A percentile compares a stretch with the other conserved stretches of the same genome.
Conservation (phyloP, 2,329 filamentous ascomycete genomes). For the Penicillium sp. region DNA sequence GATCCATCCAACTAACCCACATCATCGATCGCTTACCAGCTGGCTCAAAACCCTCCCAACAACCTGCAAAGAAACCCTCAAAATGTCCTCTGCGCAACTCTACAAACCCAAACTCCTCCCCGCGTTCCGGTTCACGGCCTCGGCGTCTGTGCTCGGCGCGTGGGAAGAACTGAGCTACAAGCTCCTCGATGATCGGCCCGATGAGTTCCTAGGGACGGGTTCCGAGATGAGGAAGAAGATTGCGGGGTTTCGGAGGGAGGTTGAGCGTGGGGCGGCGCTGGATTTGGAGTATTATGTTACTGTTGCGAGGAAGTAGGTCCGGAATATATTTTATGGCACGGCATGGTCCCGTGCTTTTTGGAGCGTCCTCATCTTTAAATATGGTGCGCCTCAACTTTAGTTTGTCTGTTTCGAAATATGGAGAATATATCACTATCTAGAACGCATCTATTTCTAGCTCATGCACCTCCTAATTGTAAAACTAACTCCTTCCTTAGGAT, state of each 20-base stretch:
- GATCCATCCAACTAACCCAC: too few species aligned
- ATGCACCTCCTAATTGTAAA: too few species aligned
- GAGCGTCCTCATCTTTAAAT: too few species aligned
- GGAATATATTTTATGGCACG: too few species aligned
- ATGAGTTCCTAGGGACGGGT: not conserved
- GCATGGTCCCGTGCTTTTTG: too few species aligned
- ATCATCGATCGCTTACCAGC: not conserved
- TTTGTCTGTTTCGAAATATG: too few species aligned
- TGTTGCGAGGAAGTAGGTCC: not conserved
- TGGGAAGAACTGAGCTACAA: constrained; percentile 8
- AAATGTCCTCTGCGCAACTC: not conserved
- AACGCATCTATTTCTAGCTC: too few species aligned
- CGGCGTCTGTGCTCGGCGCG: not conserved
- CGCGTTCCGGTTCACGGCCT: not conserved
- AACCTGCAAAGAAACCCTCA: not conserved
- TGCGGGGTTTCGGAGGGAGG: not conserved
- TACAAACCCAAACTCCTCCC: not conserved
- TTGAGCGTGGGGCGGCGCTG: not conserved
- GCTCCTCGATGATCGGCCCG: not conserved
- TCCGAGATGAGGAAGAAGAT: not conserved
- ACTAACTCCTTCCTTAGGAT: not conserved
- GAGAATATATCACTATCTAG: not conserved
- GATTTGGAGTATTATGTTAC: not conserved
- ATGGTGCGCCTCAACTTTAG: too few species aligned
- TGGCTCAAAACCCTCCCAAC: not conserved